Evolutionary conservation across 2,329 filamentous ascomycete species (phyloP), one percentile per base, ranked within the genome.

Genomic region (Dactylonectria estremocensis): DNA sequence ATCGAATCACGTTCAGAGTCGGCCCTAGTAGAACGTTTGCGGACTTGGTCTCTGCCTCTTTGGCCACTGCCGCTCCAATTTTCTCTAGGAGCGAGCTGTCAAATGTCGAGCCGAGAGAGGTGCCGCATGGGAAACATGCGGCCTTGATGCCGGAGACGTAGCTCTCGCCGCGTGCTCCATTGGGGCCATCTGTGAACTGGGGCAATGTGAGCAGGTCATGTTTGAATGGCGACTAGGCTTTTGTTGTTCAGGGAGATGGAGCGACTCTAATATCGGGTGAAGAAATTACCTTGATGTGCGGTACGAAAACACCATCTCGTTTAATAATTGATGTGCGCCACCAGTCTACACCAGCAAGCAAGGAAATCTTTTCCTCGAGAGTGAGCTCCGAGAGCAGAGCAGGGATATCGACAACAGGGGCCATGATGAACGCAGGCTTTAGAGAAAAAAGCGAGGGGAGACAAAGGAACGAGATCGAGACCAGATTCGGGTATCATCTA

Each of bases 1-100:
- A 81, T 14, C 83, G 78, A 45, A 83, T 81, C 48, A 84, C 82
- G 70, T 80, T 85, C 49, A 85, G 80, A 0, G 84, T 87, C 0
- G 92, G 92, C 3, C 91, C 92, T 13, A 94, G 84, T 69, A 92
- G 88, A 14, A 93, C 86, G 74, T 93, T 90, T 10, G 92, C 86
- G 59, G 91, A 91, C 80, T 94, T 94, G 63, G 65, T 73, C 24
- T 73, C 70, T 2, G 76, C 68, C 56, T 80, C 90, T 24, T 88
- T 83, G 18, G 86, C 89, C 71, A 92, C 84, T 20, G 89, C 80
- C n/a, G 83, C 79, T n/a, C 90, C 90, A 20, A 90, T 83, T 61
- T 86, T 79, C 49, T 85, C 78, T 46, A 90, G 82, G 22, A 91
- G 78, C 5, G 88, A 85, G 2, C 81, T 72, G 72, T 92, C 88